Conservation (phyloP, 495 filamentous ascomycete genomes). For the Xylaria grammica region DNA sequence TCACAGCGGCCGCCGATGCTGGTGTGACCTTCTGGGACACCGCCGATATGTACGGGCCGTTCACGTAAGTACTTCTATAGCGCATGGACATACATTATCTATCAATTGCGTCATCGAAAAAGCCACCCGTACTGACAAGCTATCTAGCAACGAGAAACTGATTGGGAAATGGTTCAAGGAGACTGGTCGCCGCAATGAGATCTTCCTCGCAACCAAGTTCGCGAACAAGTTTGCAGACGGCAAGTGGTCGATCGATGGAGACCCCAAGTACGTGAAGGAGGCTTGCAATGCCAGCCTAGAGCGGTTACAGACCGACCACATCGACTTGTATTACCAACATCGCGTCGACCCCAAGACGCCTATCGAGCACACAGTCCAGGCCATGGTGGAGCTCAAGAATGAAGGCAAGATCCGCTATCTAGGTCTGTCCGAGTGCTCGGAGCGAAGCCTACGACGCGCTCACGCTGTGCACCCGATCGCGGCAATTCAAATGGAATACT, state of each 20-base stretch:
- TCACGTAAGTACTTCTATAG: conserved; percentile 22
- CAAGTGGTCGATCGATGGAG: conserved; percentile 22
- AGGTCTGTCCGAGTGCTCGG: conserved; percentile 60
- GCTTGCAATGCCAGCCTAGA: conserved; percentile 52
- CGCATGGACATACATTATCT: not conserved
- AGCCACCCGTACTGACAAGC: conserved; percentile 32
- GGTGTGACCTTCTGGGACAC: conserved; percentile 48
- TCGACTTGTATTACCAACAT: conserved; percentile 68
- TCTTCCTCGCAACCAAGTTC: conserved; percentile 62
- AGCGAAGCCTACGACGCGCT: conserved; percentile 60
- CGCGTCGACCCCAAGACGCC: conserved; percentile 56
- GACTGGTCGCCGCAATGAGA: conserved; percentile 47
- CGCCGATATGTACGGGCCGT: conserved; percentile 39
- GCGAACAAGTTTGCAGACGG: conserved; percentile 20
- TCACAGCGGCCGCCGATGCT: conserved; percentile 41
- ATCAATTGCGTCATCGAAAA: not conserved
- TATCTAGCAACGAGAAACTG: conserved; percentile 44
- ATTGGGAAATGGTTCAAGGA: conserved; percentile 52
- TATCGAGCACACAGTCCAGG: conserved; percentile 64
- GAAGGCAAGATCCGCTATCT: conserved; percentile 63
- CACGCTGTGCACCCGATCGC: conserved; percentile 57
- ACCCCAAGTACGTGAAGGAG: conserved; percentile 37
- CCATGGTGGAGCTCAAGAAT: conserved; percentile 48
- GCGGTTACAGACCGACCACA: conserved; percentile 51
- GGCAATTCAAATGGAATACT: conserved; percentile 67